Evolutionary conservation across 768 basidiomycete genomes (phyloP).

Genomic region (Rhodosporidiobolus odoratus): DNA sequence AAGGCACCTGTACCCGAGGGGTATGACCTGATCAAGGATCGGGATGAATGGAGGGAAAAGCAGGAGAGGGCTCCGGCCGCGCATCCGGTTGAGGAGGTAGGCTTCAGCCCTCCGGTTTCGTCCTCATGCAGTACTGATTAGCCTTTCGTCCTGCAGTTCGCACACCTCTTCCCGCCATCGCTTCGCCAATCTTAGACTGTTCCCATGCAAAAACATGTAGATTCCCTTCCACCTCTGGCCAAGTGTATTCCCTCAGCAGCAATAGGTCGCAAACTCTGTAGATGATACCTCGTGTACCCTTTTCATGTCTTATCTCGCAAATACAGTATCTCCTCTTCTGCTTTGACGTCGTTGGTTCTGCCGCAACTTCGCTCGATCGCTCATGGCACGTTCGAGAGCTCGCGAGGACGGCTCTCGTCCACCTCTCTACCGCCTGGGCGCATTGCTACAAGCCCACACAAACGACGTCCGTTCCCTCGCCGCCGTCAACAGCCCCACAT

Average conservation of each 20-base stretch:
- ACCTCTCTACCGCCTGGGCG: conserved; percentile 4
- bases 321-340: too few relatives aligned
- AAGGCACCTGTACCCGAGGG: conserved; percentile 51
- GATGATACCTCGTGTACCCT: background rate
- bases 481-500: background rate
- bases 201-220: too few relatives aligned
- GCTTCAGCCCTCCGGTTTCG: background rate
- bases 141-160: background rate
- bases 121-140: background rate
- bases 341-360: too few relatives aligned
- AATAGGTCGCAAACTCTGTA: background rate
- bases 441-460: conserved; percentile 17
- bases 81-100: conserved; percentile 25
- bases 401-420: background rate
- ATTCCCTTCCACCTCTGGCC: too few relatives aligned
- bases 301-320: too few relatives aligned
- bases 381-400: background rate
- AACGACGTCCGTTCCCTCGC: conserved; percentile 31
- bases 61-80: conserved; percentile 24
- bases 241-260: background rate
- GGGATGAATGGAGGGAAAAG: conserved; percentile 13
- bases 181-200: too few relatives aligned
- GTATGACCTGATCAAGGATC: conserved; percentile 16
- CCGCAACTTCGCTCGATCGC: background rate
- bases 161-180: background rate